A percentile compares a stretch with the other conserved stretches of the same genome.
These are phyloP conservation scores for Baeospora myosura DNA, from an alignment of 1,284 basidiomycete species.

Conservation along the genomic window DNA sequence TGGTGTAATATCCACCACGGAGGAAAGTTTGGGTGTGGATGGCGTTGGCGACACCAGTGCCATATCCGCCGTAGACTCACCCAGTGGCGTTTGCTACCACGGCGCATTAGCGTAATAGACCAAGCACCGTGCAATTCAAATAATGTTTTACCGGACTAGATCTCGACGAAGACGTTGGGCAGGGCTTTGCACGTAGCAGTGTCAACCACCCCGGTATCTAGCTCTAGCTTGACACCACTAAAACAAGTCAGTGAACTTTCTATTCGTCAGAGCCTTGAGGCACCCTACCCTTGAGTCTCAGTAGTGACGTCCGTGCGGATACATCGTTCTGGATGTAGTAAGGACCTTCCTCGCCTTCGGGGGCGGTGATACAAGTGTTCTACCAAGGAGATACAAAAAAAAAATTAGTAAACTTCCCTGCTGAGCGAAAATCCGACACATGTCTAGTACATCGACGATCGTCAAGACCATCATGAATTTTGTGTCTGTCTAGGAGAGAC, in stretches of 20 bases:
- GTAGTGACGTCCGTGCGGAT: not conserved
- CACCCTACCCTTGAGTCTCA: not conserved
- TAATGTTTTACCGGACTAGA: constrained; percentile 12
- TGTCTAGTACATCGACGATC: too few species aligned
- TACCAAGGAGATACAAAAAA: too few species aligned
- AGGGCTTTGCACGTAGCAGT: constrained; percentile 35
- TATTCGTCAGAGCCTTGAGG: constrained; percentile 11
- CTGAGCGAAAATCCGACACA: too few species aligned
- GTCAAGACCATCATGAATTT: too few species aligned
- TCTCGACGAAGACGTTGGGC: constrained; percentile 12
- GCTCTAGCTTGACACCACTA: constrained; percentile 28
- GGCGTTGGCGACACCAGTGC: constrained; percentile 8
- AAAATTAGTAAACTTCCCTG: too few species aligned
- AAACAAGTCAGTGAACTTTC: constrained; percentile 13
- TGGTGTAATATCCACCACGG: not conserved
- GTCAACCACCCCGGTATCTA: constrained; percentile 43
- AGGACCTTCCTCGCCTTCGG: constrained; percentile 13
- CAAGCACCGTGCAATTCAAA: not conserved
- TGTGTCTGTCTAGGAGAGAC: too few species aligned
- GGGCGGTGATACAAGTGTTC: constrained; percentile 12
- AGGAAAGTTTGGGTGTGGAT: constrained; percentile 8
- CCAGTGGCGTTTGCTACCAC: constrained; percentile 12
- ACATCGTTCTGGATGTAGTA: constrained; percentile 8
- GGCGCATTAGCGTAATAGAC: not conserved
- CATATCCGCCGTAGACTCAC: constrained; percentile 9